Evolutionary conservation across 768 basidiomycete genomes (phyloP), one percentile per base, ranked within the genome.

Genomic region (Tephrocybe rancida): DNA sequence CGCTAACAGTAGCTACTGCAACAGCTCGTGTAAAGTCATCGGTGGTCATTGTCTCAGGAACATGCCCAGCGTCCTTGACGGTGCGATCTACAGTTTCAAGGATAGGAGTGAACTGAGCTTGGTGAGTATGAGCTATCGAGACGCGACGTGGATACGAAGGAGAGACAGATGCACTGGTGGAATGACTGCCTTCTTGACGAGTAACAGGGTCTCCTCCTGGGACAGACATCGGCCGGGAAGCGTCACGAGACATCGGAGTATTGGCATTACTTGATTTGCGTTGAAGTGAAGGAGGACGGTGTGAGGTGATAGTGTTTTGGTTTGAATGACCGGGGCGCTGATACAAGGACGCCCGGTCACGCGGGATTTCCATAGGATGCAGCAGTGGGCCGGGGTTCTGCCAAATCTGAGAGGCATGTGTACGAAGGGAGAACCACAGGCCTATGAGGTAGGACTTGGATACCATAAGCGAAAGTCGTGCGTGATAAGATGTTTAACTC

Each of bases 351-450:
- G 82, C 59, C 32, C 91, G 83, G 24, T 79, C 75, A 25, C 75
- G 75, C 5, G 83, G 76, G 16, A 87, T 64, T 39, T 92, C 90
- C 47, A 83, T 70, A 2, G 82, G 73, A 32, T 92, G 84, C 48
- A 94, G 70, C 2, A 95, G 77, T 44, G 86, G 88, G 56, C 90
- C 94, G 2, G 95, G 95, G 66, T 98, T 98, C 67, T 98, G 95
- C 97, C 97, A 99, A 61, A 99, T 99, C 67, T 98, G 97, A 13
- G 90, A 87, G 6, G 97, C 97, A 67, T 99, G 97, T 1, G 97
- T 99, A 43, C 93, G 88, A 16, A 99, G 84, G 34, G 97, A 98
- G 76, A 99, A 99, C 97, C 97, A 98, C 0, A 98, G 78, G 30
- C 97, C 97, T 54, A 98, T 84, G 42, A 98, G 82, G 70, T 99